Evolutionary conservation across 2,329 filamentous ascomycete genomes (phyloP).

Genomic region (Arachnopeziza araneosa): DNA sequence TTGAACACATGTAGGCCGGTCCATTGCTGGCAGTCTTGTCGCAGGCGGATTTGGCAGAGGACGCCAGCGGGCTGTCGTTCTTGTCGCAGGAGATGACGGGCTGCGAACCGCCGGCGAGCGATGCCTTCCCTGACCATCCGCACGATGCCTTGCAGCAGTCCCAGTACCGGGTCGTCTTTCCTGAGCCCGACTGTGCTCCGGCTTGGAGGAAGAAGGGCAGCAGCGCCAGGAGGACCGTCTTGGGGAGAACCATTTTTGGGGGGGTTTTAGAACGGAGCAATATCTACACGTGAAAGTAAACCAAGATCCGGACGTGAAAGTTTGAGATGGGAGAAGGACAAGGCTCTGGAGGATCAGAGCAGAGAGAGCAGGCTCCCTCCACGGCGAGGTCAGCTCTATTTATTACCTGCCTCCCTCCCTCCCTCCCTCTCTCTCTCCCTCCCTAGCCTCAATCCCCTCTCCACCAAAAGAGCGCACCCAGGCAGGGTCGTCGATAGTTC

Average conservation of each 20-base stretch:
- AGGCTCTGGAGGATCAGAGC: too few species aligned
- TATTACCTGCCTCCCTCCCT: neutral
- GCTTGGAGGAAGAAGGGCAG: conserved; percentile 25
- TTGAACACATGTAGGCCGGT: conserved; percentile 49
- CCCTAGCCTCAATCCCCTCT: neutral
- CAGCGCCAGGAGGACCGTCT: conserved; percentile 19
- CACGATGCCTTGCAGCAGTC: conserved; percentile 71
- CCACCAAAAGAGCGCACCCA: neutral
- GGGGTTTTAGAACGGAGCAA: neutral
- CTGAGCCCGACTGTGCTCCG: conserved; percentile 18
- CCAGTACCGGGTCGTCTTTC: conserved; percentile 43
- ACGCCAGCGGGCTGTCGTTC: conserved; percentile 47
- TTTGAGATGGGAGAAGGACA: too few species aligned
- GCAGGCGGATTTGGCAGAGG: conserved; percentile 48
- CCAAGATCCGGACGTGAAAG: too few species aligned
- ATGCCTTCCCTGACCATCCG: conserved; percentile 53
- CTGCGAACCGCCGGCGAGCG: conserved; percentile 32
- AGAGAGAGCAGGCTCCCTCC: too few species aligned
- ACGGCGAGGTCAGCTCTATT: neutral
- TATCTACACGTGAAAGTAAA: too few species aligned
- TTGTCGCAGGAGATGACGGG: conserved; percentile 30
- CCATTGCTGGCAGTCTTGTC: conserved; percentile 24
- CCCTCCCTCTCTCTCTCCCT: neutral
- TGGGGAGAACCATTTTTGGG: conserved; percentile 8
- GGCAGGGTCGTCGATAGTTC: neutral